phyloP scores from a whole-genome alignment of 192 early-diverging fungal genomes.

The Podila epicladia region DNA sequence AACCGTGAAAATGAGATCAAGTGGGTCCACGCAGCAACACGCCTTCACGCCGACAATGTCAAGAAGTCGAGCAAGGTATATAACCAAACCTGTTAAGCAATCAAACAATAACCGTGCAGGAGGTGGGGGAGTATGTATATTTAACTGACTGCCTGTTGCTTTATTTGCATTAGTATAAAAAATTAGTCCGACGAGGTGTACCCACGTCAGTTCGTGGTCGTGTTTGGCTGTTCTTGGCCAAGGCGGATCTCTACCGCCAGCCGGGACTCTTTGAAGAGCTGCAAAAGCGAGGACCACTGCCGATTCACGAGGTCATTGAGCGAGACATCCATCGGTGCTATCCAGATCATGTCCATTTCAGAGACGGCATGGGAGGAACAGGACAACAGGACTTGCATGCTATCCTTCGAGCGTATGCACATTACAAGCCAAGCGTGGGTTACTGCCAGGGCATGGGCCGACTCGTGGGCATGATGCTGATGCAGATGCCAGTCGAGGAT shows the following conservation, averaged over 20 bases:
- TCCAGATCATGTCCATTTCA: conserved; percentile 88
- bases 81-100: background rate
- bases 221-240: conserved; percentile 76
- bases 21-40: conserved; percentile 47
- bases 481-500: conserved; percentile 86
- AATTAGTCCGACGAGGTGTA: conserved; percentile 72
- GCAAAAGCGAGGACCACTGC: conserved; percentile 47
- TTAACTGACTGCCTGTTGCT: background rate
- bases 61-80: conserved; percentile 49
- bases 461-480: conserved; percentile 90
- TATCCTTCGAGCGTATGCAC: conserved; percentile 88
- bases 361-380: conserved; percentile 63
- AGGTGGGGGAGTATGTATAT: background rate
- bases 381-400: conserved; percentile 83
- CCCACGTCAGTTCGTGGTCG: conserved; percentile 73
- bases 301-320: conserved; percentile 92
- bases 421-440: conserved; percentile 85
- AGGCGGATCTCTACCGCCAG: conserved; percentile 56
- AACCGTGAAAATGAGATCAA: conserved; percentile 27
- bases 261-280: conserved; percentile 56
- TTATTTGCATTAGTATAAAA: conserved; percentile 62
- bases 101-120: background rate
- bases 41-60: conserved; percentile 40
- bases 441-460: conserved; percentile 99
- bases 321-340: conserved; percentile 90